phyloP scores from a whole-genome alignment of 1,139 yeast genomes.

The Zhuliangozyma parablackwelliae region DNA sequence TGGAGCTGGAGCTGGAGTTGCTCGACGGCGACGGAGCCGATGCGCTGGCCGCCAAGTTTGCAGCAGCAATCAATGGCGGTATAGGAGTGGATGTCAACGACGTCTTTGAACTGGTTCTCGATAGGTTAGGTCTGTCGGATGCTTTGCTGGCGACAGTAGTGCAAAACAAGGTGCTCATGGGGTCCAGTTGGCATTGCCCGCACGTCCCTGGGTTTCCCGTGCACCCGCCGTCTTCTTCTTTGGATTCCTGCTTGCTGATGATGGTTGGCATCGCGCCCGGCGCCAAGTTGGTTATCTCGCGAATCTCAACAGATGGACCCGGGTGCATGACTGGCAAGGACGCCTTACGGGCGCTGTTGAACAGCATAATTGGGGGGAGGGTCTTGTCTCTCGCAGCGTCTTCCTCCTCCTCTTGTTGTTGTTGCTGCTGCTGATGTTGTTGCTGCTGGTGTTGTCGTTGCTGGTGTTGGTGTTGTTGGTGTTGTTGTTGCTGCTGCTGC shows the following conservation, averaged over 20 bases:
- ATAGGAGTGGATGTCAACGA: constrained; percentile 4
- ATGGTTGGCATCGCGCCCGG: constrained; percentile 42
- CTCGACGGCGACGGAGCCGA: constrained; percentile 3
- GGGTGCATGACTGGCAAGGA: constrained; percentile 63
- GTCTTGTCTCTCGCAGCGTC: constrained; percentile 22
- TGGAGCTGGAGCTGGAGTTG: constrained; percentile 8
- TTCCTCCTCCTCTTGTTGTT: constrained; percentile 10
- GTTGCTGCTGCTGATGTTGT: constrained; percentile 21
- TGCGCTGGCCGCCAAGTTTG: constrained; percentile 7
- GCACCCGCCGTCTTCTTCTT: constrained; percentile 42
- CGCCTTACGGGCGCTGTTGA: constrained; percentile 21
- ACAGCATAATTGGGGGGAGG: constrained; percentile 35
- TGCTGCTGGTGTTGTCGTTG: constrained; percentile 12
- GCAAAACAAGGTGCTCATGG: constrained; percentile 85
- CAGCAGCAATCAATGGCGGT: constrained; percentile 8
- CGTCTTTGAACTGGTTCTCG: constrained; percentile 11
- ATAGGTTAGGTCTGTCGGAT: constrained; percentile 6
- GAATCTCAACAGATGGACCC: constrained; percentile 55
- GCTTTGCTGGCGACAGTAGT: constrained; percentile 68
- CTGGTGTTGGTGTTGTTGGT: too few species aligned
- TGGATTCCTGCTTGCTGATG: constrained; percentile 13
- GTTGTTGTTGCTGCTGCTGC: constrained; percentile 11
- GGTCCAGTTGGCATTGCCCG: constrained; percentile 77
- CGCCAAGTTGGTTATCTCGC: constrained; percentile 41
- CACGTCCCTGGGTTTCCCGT: constrained; percentile 90